Conservation (phyloP, 164 flowering plant genomes). For the Tetracentron sinense region DNA sequence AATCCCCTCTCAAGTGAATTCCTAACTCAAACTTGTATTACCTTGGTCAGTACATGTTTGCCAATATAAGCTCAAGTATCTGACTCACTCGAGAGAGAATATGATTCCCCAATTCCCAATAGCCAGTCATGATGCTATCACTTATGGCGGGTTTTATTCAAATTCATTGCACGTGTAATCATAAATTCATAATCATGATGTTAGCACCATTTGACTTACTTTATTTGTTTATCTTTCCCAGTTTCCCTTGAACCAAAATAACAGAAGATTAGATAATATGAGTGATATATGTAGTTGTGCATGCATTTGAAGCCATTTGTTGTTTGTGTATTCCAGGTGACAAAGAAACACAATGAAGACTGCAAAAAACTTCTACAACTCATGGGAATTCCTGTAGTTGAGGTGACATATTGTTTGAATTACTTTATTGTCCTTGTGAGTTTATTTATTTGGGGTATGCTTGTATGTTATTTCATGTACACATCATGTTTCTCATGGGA, state of each 20-base stretch:
- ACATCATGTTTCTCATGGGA: neutral
- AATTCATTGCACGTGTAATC: no score
- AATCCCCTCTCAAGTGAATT: neutral
- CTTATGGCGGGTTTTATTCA: no score
- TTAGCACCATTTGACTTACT: no score
- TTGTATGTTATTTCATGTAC: neutral
- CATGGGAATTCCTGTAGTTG: constrained; percentile 97
- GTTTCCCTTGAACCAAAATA: no score
- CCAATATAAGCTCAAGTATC: neutral
- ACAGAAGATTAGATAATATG: no score
- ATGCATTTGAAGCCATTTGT: neutral
- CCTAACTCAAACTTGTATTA: neutral
- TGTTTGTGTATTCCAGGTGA: constrained; percentile 53
- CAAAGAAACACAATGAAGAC: constrained; percentile 94
- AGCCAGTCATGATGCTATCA: no score
- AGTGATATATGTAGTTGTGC: neutral
- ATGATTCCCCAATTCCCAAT: no score
- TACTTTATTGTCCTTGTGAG: constrained; percentile 1
- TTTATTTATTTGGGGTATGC: no score
- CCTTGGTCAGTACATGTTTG: neutral
- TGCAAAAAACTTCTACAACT: constrained; percentile 84
- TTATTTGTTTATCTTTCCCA: no score
- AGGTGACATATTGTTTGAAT: constrained; percentile 45
- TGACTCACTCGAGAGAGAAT: neutral
- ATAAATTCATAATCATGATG: no score